phyloP scores from a whole-genome alignment of 106 monocot species.

The Dioscorea dumetorum region DNA sequence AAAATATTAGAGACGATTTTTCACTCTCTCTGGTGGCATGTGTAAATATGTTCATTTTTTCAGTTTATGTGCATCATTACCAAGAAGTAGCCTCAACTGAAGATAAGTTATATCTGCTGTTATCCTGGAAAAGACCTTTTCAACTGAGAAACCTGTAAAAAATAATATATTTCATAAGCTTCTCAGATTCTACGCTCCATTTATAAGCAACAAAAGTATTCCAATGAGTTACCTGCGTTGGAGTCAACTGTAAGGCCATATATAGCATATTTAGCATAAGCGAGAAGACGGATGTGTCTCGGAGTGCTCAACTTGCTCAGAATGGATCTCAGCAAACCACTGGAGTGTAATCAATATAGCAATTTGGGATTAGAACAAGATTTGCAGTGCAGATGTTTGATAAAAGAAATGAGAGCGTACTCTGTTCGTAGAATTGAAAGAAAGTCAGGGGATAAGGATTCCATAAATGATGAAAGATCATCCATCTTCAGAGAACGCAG shows the following conservation, averaged over 20 bases:
- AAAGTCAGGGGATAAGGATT: constrained; percentile 81
- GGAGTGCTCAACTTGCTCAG: constrained; percentile 69
- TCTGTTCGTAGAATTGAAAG: constrained; percentile 73
- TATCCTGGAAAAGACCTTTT: constrained; percentile 16
- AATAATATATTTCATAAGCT: background rate
- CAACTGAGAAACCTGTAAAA: constrained; percentile 21
- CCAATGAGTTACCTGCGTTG: constrained; percentile 26
- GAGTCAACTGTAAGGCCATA: constrained; percentile 44
- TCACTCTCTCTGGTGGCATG: too few species aligned
- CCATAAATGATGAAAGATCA: constrained; percentile 81
- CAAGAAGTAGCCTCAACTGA: constrained; percentile 50
- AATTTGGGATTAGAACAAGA: background rate
- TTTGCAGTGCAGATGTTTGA: background rate
- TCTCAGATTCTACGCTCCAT: too few species aligned
- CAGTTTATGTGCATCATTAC: constrained; percentile 12
- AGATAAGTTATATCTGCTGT: constrained; percentile 44
- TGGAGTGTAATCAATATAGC: constrained; percentile 14
- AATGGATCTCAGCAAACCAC: constrained; percentile 80
- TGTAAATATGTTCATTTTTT: too few species aligned
- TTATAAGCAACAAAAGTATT: too few species aligned
- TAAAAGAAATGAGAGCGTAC: constrained; percentile 34
- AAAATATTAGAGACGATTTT: background rate
- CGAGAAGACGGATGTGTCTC: constrained; percentile 49
- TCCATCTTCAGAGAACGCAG: constrained; percentile 58
- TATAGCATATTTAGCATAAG: constrained; percentile 74